Conservation (phyloP, 2,329 filamentous ascomycete genomes). For the Sclerotinia sclerotiorum region DNA sequence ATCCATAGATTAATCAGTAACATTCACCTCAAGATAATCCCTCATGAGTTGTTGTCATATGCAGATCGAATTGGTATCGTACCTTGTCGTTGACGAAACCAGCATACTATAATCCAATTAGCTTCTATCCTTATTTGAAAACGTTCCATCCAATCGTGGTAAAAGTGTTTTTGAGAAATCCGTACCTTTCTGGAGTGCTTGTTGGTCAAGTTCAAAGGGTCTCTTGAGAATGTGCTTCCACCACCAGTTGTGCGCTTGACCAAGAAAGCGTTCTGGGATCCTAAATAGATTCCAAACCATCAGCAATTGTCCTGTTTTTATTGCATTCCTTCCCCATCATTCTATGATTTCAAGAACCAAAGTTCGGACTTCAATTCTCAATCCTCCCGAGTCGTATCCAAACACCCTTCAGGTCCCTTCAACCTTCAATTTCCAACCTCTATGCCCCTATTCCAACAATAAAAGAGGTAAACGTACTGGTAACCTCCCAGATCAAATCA, state of each 20-base stretch:
- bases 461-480: conserved; percentile 65
- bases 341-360: not conserved
- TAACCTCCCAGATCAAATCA: conserved; percentile 93
- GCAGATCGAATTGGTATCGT: conserved; percentile 40
- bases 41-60: not conserved
- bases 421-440: not conserved
- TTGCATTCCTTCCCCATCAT: not conserved
- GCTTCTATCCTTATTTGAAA: not conserved
- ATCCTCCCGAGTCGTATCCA: not conserved
- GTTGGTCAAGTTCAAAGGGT: conserved; percentile 92
- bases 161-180: conserved; percentile 17
- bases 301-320: not conserved
- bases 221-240: conserved; percentile 86
- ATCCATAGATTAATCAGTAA: conserved; percentile 30
- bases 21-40: conserved; percentile 13
- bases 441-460: conserved; percentile 16
- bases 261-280: conserved; percentile 84
- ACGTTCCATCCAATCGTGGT: not conserved
- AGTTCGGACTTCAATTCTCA: not conserved
- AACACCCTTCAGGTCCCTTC: not conserved
- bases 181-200: conserved; percentile 84
- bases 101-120: conserved; percentile 63
- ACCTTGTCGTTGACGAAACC: conserved; percentile 95
- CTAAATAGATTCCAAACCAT: conserved; percentile 48
- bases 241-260: conserved; percentile 82